A percentile compares a stretch with the other conserved stretches of the same genome.
Conservation (phyloP, 73 alveolate genomes). For the Blepharisma japonicum region DNA sequence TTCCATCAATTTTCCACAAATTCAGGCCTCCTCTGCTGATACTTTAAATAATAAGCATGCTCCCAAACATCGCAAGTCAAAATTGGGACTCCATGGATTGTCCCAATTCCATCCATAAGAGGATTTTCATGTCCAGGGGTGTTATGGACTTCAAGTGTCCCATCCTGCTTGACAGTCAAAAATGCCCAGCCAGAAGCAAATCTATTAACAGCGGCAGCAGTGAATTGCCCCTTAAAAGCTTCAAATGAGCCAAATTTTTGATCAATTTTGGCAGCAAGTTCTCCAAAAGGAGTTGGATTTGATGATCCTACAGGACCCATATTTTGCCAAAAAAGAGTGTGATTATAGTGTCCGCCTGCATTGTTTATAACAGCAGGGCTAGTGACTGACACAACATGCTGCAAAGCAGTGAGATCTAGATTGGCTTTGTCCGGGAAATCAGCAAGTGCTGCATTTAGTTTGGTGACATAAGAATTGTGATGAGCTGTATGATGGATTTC, state of each 20-base stretch:
- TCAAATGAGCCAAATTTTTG: constrained; percentile 50
- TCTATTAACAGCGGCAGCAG: constrained; percentile 38
- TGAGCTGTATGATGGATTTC: constrained; percentile 46
- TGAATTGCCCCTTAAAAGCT: constrained; percentile 44
- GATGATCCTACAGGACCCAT: constrained; percentile 50
- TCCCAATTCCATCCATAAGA: constrained; percentile 45
- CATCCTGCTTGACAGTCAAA: constrained; percentile 42
- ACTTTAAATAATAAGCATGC: constrained; percentile 58
- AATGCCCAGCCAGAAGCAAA: constrained; percentile 66
- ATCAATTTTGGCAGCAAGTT: constrained; percentile 29
- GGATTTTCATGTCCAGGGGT: constrained; percentile 65
- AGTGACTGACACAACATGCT: background rate
- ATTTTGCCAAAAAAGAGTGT: constrained; percentile 49
- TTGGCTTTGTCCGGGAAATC: background rate
- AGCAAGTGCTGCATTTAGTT: constrained; percentile 40
- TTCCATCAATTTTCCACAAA: constrained; percentile 55
- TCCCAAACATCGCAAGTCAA: constrained; percentile 55
- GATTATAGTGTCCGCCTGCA: constrained; percentile 61
- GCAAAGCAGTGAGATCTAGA: background rate
- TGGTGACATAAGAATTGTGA: constrained; percentile 47
- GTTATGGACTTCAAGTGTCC: constrained; percentile 42
- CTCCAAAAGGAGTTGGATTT: constrained; percentile 44
- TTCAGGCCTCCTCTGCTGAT: constrained; percentile 52
- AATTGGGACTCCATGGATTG: constrained; percentile 43
- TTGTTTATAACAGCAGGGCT: constrained; percentile 23